phyloP scores from a whole-genome alignment of 768 basidiomycete species.

The Hysterangium stoloniferum region DNA sequence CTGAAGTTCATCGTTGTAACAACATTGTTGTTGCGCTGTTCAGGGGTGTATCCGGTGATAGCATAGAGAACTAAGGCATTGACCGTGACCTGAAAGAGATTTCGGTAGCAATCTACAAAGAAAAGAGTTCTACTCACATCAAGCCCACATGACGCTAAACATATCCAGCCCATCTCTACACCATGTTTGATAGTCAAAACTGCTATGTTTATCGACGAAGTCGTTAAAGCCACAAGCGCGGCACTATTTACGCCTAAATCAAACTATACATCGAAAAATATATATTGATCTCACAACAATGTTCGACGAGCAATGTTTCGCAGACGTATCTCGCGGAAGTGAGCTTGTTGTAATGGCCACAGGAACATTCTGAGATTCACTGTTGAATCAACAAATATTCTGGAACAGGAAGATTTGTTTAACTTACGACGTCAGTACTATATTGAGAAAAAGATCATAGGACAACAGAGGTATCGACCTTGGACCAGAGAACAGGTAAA shows the following conservation, averaged over 20 bases:
- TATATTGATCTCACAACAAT: conserved; percentile 26
- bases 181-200: conserved; percentile 41
- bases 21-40: background rate
- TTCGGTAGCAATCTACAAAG: background rate
- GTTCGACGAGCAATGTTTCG: conserved; percentile 35
- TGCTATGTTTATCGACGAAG: conserved; percentile 39
- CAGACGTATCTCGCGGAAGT: conserved; percentile 27
- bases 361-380: conserved; percentile 28
- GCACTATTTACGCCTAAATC: conserved; percentile 25
- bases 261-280: background rate
- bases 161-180: conserved; percentile 40
- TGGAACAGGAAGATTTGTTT: background rate
- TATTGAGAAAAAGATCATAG: conserved; percentile 38
- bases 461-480: conserved; percentile 35
- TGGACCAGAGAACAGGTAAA: background rate
- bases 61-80: conserved; percentile 42
- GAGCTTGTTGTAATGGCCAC: conserved; percentile 35
- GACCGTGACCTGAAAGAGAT: conserved; percentile 32
- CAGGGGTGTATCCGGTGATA: conserved; percentile 27
- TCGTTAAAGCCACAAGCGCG: conserved; percentile 37
- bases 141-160: conserved; percentile 33
- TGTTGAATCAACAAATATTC: background rate
- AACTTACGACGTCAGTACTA: conserved; percentile 8
- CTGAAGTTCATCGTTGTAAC: conserved; percentile 7
- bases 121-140: conserved; percentile 22